Conservation (phyloP, 495 filamentous ascomycete species). For the Friedmanniomyces endolithicus region DNA sequence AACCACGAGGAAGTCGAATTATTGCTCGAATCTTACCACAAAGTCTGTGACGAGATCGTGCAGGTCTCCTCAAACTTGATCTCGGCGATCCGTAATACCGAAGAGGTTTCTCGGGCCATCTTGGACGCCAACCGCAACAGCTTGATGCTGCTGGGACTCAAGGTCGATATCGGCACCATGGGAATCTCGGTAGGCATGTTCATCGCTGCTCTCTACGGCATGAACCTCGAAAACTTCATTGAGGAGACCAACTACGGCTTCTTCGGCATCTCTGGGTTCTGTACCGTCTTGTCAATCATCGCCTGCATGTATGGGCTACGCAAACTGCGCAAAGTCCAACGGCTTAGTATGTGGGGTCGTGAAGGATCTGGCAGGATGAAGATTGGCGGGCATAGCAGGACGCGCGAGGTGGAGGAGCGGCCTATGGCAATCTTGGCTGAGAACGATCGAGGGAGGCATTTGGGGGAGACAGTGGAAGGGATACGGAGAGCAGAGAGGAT, state of each 20-base stretch:
- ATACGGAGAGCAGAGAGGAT: constrained; percentile 27
- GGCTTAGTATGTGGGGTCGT: constrained; percentile 67
- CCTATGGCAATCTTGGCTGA: not conserved
- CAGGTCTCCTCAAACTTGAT: constrained; percentile 87
- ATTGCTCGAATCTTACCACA: constrained; percentile 92
- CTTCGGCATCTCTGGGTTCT: constrained; percentile 54
- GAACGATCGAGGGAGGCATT: constrained; percentile 1
- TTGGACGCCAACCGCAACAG: constrained; percentile 96
- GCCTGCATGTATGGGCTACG: constrained; percentile 70
- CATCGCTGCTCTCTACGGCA: constrained; percentile 91
- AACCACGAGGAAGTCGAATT: constrained; percentile 96
- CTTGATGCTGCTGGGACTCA: constrained; percentile 93
- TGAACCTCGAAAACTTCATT: constrained; percentile 98
- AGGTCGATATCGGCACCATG: constrained; percentile 89
- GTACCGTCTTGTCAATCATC: constrained; percentile 51
- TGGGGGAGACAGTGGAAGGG: constrained; percentile 19
- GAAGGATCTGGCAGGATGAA: not conserved
- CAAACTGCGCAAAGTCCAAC: constrained; percentile 74
- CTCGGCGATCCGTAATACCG: constrained; percentile 91
- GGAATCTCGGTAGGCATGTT: constrained; percentile 87
- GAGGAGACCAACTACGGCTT: constrained; percentile 94
- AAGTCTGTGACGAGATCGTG: constrained; percentile 95
- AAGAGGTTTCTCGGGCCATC: constrained; percentile 96
- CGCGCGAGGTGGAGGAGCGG: constrained; percentile 7
- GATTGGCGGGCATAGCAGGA: not conserved